Conservation (phyloP, 805 yeast genomes). For the Sugiyamaella mastotermitis region DNA sequence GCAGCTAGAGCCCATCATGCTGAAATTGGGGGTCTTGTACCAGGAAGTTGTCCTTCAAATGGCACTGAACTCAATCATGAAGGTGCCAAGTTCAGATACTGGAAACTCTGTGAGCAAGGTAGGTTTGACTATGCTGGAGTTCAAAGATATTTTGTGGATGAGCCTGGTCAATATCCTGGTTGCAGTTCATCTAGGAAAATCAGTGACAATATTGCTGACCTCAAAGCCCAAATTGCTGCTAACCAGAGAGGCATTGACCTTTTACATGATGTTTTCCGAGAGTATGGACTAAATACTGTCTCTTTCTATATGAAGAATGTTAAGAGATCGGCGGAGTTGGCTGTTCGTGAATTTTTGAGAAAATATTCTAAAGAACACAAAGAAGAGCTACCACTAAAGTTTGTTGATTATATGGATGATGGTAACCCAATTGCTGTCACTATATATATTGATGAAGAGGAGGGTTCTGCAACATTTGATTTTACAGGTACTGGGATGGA, state of each 20-base stretch:
- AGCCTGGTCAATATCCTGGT: constrained; percentile 77
- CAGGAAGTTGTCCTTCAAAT: constrained; percentile 94
- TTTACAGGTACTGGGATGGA: constrained; percentile 85
- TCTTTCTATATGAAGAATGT: constrained; percentile 74
- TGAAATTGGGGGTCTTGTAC: constrained; percentile 89
- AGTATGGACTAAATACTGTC: constrained; percentile 55
- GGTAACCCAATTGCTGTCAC: constrained; percentile 28
- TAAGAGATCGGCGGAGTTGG: constrained; percentile 67
- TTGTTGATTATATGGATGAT: constrained; percentile 31
- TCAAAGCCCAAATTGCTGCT: constrained; percentile 84
- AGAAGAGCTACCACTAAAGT: constrained; percentile 16
- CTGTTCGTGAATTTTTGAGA: constrained; percentile 55
- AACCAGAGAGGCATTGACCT: constrained; percentile 77
- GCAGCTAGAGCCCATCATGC: constrained; percentile 97
- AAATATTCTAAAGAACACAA: constrained; percentile 36
- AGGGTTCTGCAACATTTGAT: constrained; percentile 68
- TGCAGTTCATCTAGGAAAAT: constrained; percentile 86
- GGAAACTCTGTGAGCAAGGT: constrained; percentile 64
- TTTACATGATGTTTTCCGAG: constrained; percentile 52
- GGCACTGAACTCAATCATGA: constrained; percentile 82
- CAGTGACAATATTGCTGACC: constrained; percentile 75
- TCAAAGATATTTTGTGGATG: constrained; percentile 51
- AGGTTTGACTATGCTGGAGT: constrained; percentile 69
- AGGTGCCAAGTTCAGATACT: constrained; percentile 83
- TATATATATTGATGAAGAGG: constrained; percentile 39